Evolutionary conservation across 176 grass and related monocot species (phyloP), one percentile per base, ranked within the genome.

Genomic region (Musa itinerans): DNA sequence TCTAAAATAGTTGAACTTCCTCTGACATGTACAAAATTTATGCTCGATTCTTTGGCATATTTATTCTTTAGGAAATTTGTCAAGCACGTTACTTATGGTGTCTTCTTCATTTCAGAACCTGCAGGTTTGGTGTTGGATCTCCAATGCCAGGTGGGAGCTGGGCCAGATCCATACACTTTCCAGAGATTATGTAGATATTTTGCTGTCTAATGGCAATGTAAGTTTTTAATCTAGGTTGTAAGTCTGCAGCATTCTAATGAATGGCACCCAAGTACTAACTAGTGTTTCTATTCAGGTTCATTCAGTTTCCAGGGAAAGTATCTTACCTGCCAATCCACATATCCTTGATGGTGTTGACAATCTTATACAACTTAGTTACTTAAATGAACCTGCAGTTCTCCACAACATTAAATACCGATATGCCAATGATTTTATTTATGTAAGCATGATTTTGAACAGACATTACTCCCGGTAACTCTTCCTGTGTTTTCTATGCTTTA

Each of bases 391-490:
- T 56, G 94, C 95, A 50, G 95, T 99, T 58, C 71, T 99, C 78
- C 91, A 99, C 79, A 99, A 99, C 72, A 80, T 99, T 83, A 91
- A 89, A 81, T 92, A 86, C 73, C 89, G 95, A 91, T 99, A 99
- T 50, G 82, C 89, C 29, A 76, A 85, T 83, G 88, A 95, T 80
- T 81, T 79, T 69, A 93, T 95, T 83, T 99, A 99, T 83, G 96
- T 99, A 78, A 95, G 96, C 68, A 87, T 19, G 5, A 19, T 50
- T 73, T 22, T 81, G 80, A 48, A 50, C 22, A 51, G 16, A 50
- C 9, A 69, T 62, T 48, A 75, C 48, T 55, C 74, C 51, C 71
- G 23, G 57, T 34, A 81, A 84, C 53, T 57, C 11, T 84, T 85
- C 29, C 22, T 81, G 72, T 82, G 52, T 19, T 20, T 52, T 65